phyloP scores from a whole-genome alignment of 1,284 basidiomycete genomes.

The Heterobasidion irregulare region DNA sequence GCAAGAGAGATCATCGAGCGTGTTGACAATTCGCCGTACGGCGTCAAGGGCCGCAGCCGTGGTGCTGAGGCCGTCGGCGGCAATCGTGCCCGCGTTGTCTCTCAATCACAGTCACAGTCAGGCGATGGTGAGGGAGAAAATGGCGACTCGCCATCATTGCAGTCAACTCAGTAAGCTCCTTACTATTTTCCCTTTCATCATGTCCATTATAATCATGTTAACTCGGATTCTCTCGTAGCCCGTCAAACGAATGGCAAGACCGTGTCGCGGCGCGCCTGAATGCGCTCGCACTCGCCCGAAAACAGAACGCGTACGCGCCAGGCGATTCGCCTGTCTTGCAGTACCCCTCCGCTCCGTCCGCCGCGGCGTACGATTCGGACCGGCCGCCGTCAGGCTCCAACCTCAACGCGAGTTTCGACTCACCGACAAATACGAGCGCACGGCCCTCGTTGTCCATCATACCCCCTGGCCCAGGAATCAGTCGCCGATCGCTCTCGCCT shows the following conservation, averaged over 20 bases:
- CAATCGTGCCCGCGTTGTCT: conserved; percentile 11
- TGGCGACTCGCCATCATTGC: conserved; percentile 17
- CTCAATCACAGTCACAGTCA: conserved; percentile 15
- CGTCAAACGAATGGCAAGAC: conserved; percentile 78
- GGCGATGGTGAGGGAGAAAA: conserved; percentile 18
- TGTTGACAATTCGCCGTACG: conserved; percentile 70
- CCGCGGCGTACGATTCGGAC: neutral
- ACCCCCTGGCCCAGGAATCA: conserved; percentile 1
- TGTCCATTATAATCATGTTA: neutral
- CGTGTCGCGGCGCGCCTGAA: conserved; percentile 13
- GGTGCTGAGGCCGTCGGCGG: conserved; percentile 17
- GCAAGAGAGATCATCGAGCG: conserved; percentile 69
- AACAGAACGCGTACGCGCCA: conserved; percentile 3
- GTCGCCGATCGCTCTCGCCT: conserved; percentile 2
- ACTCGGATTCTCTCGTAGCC: conserved; percentile 29
- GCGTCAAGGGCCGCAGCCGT: conserved; percentile 53
- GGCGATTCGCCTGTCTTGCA: conserved; percentile 5
- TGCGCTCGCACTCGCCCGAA: conserved; percentile 29
- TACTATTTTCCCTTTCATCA: neutral
- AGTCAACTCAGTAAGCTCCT: conserved; percentile 44
- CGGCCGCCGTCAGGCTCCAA: neutral
- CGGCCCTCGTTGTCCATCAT: neutral
- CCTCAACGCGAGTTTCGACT: neutral
- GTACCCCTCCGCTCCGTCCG: neutral
- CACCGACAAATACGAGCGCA: neutral